A percentile compares a stretch with the other conserved stretches of the same genome.
Evolutionary conservation across 495 filamentous ascomycete species (phyloP).

Genomic region (Physcia stellaris): DNA sequence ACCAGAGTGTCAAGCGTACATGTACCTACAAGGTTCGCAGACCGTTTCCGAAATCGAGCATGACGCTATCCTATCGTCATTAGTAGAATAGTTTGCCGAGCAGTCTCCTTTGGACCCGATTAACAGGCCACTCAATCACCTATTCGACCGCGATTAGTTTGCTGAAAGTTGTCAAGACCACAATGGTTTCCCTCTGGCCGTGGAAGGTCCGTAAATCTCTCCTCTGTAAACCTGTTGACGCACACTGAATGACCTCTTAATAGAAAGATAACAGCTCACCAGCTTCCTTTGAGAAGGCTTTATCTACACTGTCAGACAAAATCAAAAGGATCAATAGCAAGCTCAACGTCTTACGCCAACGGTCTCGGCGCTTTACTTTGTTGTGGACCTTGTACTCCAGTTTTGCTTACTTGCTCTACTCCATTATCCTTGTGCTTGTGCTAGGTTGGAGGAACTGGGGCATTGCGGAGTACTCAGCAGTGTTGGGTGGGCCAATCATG

Average conservation of each 20-base stretch:
- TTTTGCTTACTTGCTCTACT: slow-evolving; percentile 78
- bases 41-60: too few relatives aligned
- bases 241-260: slow-evolving; percentile 3
- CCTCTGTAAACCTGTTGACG: not conserved
- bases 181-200: slow-evolving; percentile 76
- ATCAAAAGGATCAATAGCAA: slow-evolving; percentile 57
- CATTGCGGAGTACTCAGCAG: slow-evolving; percentile 55
- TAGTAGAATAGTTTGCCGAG: too few relatives aligned
- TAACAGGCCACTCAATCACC: too few relatives aligned
- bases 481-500: slow-evolving; percentile 69
- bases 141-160: too few relatives aligned
- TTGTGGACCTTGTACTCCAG: slow-evolving; percentile 80
- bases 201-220: slow-evolving; percentile 41
- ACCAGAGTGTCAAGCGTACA: too few relatives aligned
- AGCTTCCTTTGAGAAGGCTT: slow-evolving; percentile 81
- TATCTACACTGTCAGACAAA: slow-evolving; percentile 66
- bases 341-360: slow-evolving; percentile 57
- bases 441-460: slow-evolving; percentile 76
- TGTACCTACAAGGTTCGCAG: too few relatives aligned
- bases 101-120: too few relatives aligned
- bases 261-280: slow-evolving; percentile 75
- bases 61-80: too few relatives aligned
- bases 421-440: slow-evolving; percentile 65
- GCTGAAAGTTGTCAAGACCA: too few relatives aligned
- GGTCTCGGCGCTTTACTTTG: slow-evolving; percentile 64